Percentiles rank a stretch among this genome's conserved stretches.
Conservation (phyloP, 306 rosid genomes). For the Vigna unguiculata region DNA sequence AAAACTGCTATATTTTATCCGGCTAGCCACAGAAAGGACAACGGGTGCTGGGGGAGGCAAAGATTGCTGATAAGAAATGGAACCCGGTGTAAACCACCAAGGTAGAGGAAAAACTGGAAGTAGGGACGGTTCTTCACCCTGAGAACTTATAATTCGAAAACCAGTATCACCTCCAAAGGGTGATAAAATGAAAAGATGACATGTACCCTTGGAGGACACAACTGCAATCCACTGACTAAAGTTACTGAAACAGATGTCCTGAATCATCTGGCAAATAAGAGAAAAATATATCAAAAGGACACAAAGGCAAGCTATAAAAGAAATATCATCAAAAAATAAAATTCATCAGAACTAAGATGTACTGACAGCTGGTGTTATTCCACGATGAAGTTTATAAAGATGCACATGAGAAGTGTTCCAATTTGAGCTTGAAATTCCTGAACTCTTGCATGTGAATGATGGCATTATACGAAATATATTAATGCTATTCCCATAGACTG, state of each 20-base stretch:
- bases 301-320: conserved; percentile 29
- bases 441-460: conserved; percentile 60
- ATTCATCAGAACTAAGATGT: conserved; percentile 40
- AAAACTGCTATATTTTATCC: conserved; percentile 88
- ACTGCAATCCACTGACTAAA: conserved; percentile 92
- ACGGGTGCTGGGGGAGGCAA: conserved; percentile 78
- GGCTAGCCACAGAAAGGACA: conserved; percentile 84
- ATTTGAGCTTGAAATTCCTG: conserved; percentile 59
- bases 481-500: conserved; percentile 80
- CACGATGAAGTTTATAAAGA: conserved; percentile 90
- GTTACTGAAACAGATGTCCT: conserved; percentile 91
- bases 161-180: conserved; percentile 95
- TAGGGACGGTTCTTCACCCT: conserved; percentile 71
- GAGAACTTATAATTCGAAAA: conserved; percentile 64
- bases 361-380: conserved; percentile 94
- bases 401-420: conserved; percentile 85
- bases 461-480: conserved; percentile 93
- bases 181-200: conserved; percentile 82
- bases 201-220: conserved; percentile 92
- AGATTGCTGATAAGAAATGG: conserved; percentile 61
- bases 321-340: conserved; percentile 42
- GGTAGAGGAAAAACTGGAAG: conserved; percentile 76
- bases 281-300: conserved; percentile 20
- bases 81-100: conserved; percentile 84
- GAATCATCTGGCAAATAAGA: conserved; percentile 72